Evolutionary conservation across 2,329 filamentous ascomycete genomes (phyloP).

Genomic region (Eurotiales sp.): DNA sequence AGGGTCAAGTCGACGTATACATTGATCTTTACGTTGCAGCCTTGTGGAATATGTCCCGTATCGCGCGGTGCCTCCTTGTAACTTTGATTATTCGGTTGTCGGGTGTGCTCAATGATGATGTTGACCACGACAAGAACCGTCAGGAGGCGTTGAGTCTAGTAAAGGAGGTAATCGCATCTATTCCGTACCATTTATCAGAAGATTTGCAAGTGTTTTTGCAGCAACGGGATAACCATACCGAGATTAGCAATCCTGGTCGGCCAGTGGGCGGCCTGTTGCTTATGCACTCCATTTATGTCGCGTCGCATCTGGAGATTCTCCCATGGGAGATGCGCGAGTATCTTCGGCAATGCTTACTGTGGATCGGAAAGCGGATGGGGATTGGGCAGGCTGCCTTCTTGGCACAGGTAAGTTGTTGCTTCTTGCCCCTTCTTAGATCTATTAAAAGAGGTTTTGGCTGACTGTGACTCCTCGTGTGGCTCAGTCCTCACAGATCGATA

Average conservation of each 20-base stretch:
- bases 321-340: neutral
- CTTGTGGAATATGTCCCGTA: conserved; percentile 8
- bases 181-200: conserved; percentile 6
- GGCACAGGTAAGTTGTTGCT: neutral
- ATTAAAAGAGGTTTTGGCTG: too few relatives aligned
- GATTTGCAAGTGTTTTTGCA: conserved; percentile 1
- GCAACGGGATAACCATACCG: neutral
- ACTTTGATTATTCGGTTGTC: neutral
- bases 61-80: neutral
- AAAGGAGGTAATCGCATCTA: neutral
- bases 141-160: neutral
- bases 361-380: conserved; percentile 10
- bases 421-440: neutral
- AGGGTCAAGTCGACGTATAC: conserved; percentile 2
- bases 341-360: neutral
- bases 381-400: conserved; percentile 7
- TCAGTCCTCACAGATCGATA: too few relatives aligned
- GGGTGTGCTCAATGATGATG: neutral
- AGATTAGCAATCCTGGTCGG: neutral
- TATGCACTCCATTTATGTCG: conserved; percentile 7
- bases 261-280: conserved; percentile 2
- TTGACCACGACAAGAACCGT: neutral
- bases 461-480: too few relatives aligned
- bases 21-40: conserved; percentile 6
- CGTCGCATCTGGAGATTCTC: conserved; percentile 3